phyloP scores from a whole-genome alignment of 2,329 filamentous ascomycete genomes.

The Aspergillus sclerotialis region DNA sequence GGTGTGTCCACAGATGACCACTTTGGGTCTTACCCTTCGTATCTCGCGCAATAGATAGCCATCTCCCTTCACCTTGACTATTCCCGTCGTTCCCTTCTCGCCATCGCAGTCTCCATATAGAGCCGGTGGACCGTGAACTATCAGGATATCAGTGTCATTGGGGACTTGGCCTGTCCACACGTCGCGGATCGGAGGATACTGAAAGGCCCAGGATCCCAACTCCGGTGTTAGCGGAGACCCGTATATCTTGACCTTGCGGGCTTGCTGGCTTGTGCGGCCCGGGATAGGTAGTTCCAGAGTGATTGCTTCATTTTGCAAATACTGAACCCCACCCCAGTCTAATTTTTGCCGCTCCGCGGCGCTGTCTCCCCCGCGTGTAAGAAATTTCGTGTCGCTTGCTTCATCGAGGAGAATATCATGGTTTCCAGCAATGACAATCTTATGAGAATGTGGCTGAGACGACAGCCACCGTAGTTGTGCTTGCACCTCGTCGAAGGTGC shows the following conservation, averaged over 20 bases:
- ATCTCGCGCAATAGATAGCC: no score
- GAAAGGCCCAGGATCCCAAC: conserved; percentile 16
- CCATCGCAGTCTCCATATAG: no score
- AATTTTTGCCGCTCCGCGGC: neutral
- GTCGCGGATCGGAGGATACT: conserved; percentile 12
- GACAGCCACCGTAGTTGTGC: neutral
- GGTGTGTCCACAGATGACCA: conserved; percentile 20
- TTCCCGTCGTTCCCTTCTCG: no score
- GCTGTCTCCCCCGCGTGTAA: neutral
- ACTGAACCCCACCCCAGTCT: neutral
- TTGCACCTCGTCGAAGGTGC: neutral
- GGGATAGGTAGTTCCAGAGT: neutral
- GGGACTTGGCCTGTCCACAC: conserved; percentile 14
- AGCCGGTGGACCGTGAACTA: no score
- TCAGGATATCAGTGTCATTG: conserved; percentile 13
- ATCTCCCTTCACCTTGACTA: no score
- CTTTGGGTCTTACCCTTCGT: conserved; percentile 11
- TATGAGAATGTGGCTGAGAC: conserved; percentile 34
- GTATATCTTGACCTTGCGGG: no score
- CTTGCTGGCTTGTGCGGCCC: no score
- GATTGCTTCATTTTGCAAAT: neutral
- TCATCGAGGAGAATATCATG: conserved; percentile 32
- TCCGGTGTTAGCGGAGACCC: conserved; percentile 9
- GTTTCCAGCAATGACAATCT: conserved; percentile 44
- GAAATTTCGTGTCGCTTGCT: conserved; percentile 7